Percentiles rank a stretch among this genome's conserved stretches.
Conservation (phyloP, 768 basidiomycete species). For the Lactarius evosmus region DNA sequence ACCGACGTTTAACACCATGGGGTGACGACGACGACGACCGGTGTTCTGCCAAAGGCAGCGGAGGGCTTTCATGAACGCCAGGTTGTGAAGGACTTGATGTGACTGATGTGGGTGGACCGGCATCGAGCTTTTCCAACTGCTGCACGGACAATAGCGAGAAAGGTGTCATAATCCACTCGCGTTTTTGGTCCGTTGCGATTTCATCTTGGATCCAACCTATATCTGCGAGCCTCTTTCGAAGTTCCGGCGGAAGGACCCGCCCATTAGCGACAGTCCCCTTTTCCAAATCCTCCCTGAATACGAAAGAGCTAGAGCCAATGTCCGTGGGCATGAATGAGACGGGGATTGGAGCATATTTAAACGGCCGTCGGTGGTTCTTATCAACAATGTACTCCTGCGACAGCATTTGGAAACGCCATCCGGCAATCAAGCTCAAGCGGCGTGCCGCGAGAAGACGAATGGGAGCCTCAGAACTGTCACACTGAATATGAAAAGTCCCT, state of each 20-base stretch:
- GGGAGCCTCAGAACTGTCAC: slow-evolving; percentile 44
- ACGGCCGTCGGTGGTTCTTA: slow-evolving; percentile 57
- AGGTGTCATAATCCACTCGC: slow-evolving; percentile 59
- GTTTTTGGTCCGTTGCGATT: slow-evolving; percentile 49
- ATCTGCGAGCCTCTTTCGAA: slow-evolving; percentile 62
- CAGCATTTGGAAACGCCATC: slow-evolving; percentile 68
- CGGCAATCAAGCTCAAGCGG: slow-evolving; percentile 53
- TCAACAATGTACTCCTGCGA: slow-evolving; percentile 60
- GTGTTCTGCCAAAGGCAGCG: slow-evolving; percentile 4
- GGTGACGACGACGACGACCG: neutral
- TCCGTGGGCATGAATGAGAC: slow-evolving; percentile 75
- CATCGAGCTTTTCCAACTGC: slow-evolving; percentile 52
- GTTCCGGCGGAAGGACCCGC: slow-evolving; percentile 53
- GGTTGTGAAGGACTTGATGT: slow-evolving; percentile 33
- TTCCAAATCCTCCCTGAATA: slow-evolving; percentile 50
- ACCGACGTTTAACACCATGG: slow-evolving; percentile 51
- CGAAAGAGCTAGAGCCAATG: slow-evolving; percentile 60
- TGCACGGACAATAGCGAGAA: slow-evolving; percentile 59
- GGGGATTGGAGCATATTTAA: slow-evolving; percentile 66
- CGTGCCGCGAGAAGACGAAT: slow-evolving; percentile 52
- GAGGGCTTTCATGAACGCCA: slow-evolving; percentile 33
- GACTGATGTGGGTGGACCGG: slow-evolving; percentile 28
- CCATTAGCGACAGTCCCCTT: slow-evolving; percentile 47
- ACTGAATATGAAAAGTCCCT: slow-evolving; percentile 3
- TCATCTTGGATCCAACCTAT: slow-evolving; percentile 74